These are phyloP conservation scores for Ogataea trehalophila DNA, from an alignment of 805 yeast species.

Conservation along the genomic window DNA sequence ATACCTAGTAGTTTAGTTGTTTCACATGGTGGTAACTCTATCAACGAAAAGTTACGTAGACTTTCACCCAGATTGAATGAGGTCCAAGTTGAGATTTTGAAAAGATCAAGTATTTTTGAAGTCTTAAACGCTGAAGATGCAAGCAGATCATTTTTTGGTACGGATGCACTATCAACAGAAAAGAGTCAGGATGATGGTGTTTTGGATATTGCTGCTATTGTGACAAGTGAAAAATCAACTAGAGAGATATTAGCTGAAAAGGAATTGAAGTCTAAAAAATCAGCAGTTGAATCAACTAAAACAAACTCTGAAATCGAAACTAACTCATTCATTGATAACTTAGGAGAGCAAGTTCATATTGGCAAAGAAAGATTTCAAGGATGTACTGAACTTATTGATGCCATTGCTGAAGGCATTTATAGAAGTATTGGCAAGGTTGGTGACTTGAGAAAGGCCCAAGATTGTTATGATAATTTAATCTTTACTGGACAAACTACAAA, in stretches of 20 bases:
- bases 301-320: constrained; percentile 67
- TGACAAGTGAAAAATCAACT: constrained; percentile 65
- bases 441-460: constrained; percentile 69
- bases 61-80: constrained; percentile 54
- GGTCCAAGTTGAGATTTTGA: constrained; percentile 68
- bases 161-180: constrained; percentile 37
- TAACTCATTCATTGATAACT: constrained; percentile 62
- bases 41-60: constrained; percentile 49
- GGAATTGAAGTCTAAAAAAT: constrained; percentile 15
- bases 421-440: constrained; percentile 46
- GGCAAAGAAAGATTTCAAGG: constrained; percentile 92
- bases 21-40: constrained; percentile 57
- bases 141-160: constrained; percentile 55
- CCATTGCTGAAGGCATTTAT: constrained; percentile 51
- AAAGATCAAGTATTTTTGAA: constrained; percentile 72
- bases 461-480: constrained; percentile 78
- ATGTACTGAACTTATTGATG: constrained; percentile 50
- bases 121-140: constrained; percentile 66
- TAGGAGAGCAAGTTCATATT: constrained; percentile 55
- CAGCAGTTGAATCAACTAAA: constrained; percentile 9
- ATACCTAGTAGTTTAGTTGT: constrained; percentile 39
- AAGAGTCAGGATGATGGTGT: constrained; percentile 52
- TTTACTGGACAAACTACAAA: constrained; percentile 73
- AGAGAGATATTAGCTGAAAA: constrained; percentile 38
- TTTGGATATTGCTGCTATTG: constrained; percentile 85